A percentile compares a stretch with the other conserved stretches of the same genome.
Evolutionary conservation across 352 stramenopile genomes (phyloP).

Genomic region (Stramenopiles sp.): DNA sequence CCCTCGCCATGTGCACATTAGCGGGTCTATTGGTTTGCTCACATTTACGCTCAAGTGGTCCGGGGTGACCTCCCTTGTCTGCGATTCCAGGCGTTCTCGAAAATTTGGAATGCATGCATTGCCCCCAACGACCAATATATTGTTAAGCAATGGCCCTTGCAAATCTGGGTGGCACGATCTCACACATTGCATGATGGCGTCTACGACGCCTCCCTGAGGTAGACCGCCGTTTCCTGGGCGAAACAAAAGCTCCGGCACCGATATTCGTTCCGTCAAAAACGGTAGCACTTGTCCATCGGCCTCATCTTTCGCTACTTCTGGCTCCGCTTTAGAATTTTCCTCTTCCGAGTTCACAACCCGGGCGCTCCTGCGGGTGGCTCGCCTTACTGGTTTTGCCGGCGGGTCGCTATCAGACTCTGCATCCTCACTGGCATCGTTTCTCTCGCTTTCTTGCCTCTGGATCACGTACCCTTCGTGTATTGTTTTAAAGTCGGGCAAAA

Average conservation of each 20-base stretch:
- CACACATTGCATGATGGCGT: constrained; percentile 58
- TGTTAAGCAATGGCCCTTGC: constrained; percentile 47
- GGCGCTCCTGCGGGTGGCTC: too few relatives aligned
- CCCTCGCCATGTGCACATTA: too few relatives aligned
- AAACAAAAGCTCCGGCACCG: constrained; percentile 69
- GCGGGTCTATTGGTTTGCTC: too few relatives aligned
- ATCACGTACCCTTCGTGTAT: constrained; percentile 31
- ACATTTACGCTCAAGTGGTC: too few relatives aligned
- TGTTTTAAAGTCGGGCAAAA: constrained; percentile 24
- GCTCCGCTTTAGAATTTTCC: constrained; percentile 23
- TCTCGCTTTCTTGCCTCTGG: constrained; percentile 16
- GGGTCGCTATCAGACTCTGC: constrained; percentile 31
- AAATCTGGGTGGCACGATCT: constrained; percentile 46
- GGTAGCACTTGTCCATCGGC: constrained; percentile 42
- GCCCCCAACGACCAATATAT: constrained; percentile 59
- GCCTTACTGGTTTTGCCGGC: constrained; percentile 57
- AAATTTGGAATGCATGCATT: constrained; percentile 64
- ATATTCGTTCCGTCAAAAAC: constrained; percentile 59
- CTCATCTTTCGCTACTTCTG: not conserved
- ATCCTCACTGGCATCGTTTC: not conserved
- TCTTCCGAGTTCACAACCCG: constrained; percentile 41
- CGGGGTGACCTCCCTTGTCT: too few relatives aligned
- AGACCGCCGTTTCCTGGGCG: constrained; percentile 68
- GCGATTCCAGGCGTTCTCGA: constrained; percentile 32
- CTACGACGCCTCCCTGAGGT: constrained; percentile 50